Base-by-base conservation (phyloP, 2,329 filamentous ascomycete species). In the Diaporthe longicolla region DNA sequence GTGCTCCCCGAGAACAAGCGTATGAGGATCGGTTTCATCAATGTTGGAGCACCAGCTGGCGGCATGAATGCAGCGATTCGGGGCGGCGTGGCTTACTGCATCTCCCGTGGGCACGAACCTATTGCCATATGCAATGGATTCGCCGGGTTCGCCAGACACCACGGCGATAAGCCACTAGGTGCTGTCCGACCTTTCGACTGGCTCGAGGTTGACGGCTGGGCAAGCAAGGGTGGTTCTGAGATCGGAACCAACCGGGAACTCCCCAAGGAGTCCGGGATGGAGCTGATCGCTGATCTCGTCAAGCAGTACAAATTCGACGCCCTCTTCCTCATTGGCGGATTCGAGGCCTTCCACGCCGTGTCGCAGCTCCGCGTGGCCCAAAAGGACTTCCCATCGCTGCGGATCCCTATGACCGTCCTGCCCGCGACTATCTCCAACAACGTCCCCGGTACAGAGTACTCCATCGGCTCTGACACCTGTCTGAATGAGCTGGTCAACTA, bases 401-500 rank as follows among this genome's bases (percentile, higher is more conserved):
- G 94, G 83, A 98, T 99, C 77, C 97, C 97, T 26, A 94, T 98
- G 88, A 90, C 93, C 70, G 89, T 98, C 55, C 88, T 99, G 35
- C 97, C 97, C 0, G 97, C 97, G n/a, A 99, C 97, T 13, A 96
- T 99, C 78, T 98, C 95, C 77, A 99, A 99, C 88, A 99, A 99
- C 82, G 97, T 99, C 6, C 97, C 97, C 0, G 97, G 97, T 52
- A 98, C 96, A 0, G 97, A 99, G 84, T 98, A 98, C 86, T 98
- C 95, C 1, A 91, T 99, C 59, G 97, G 97, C 57, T 98, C 95
- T 43, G 97, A 99, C 80, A 99, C 97, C 1, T 98, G 97, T 81
- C 87, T 99, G 76, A 99, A 99, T 85, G 95, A 97, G 72, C 89
- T 99, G 52, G 95, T 98, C 76, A 91, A 93, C 78, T 99, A 98